phyloP scores from a whole-genome alignment of 1,284 basidiomycete genomes.

The Microbotryum lychnidis-dioicae region DNA sequence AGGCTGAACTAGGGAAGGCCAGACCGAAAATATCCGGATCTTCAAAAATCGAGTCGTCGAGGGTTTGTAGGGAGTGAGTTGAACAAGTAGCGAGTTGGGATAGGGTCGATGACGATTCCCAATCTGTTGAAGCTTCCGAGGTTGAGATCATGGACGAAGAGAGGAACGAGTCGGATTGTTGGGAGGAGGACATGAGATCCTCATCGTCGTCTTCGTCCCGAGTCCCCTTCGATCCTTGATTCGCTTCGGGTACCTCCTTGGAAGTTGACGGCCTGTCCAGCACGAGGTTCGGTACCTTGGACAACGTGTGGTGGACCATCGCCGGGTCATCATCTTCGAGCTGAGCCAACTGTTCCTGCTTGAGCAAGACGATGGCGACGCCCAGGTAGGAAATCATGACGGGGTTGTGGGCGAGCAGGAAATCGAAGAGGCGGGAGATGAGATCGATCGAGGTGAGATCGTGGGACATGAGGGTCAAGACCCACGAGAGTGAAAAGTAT shows the following conservation, averaged over 20 bases:
- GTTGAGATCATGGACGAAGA: slow-evolving; percentile 2
- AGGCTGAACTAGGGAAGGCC: slow-evolving; percentile 5
- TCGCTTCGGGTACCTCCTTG: neutral
- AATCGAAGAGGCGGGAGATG: slow-evolving; percentile 35
- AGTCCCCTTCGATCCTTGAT: neutral
- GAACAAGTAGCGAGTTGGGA: slow-evolving; percentile 8
- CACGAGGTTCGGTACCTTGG: slow-evolving; percentile 28
- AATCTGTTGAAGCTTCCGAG: too few relatives aligned
- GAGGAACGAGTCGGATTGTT: slow-evolving; percentile 3
- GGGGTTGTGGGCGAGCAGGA: slow-evolving; percentile 35
- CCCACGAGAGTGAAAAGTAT: slow-evolving; percentile 38
- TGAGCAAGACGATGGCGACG: slow-evolving; percentile 15
- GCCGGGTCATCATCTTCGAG: slow-evolving; percentile 28
- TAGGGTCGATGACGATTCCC: neutral
- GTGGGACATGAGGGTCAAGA: slow-evolving; percentile 36
- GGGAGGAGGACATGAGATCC: slow-evolving; percentile 16
- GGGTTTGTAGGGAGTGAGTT: slow-evolving; percentile 14
- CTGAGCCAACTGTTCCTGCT: neutral
- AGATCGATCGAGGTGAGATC: slow-evolving; percentile 32
- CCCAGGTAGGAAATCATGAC: slow-evolving; percentile 37
- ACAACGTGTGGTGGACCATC: slow-evolving; percentile 31
- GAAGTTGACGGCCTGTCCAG: neutral
- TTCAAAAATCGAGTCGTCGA: slow-evolving; percentile 23
- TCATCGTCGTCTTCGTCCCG: slow-evolving; percentile 11
- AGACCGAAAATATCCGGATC: slow-evolving; percentile 25